These are phyloP conservation scores for Heterobasidion irregulare DNA, from an alignment of 1,284 basidiomycete species.

Conservation along the genomic window DNA sequence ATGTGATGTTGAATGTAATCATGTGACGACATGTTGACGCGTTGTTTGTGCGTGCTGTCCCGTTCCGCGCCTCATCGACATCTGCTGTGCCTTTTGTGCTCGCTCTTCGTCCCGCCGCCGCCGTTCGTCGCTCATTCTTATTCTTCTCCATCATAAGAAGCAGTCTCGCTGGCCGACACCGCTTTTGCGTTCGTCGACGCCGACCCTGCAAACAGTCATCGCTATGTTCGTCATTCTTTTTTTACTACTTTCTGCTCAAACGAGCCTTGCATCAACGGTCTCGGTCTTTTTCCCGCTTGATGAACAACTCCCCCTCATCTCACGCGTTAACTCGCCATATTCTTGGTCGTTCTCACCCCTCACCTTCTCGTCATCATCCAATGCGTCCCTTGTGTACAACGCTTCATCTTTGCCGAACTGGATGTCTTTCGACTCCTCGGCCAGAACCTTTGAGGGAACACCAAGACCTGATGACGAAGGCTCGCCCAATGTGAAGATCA, in stretches of 20 bases:
- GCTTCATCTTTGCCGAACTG: slow-evolving; percentile 49
- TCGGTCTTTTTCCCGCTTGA: slow-evolving; percentile 42
- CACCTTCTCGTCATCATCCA: slow-evolving; percentile 50
- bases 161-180: slow-evolving; percentile 46
- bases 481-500: slow-evolving; percentile 43
- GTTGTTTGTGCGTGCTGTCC: background rate
- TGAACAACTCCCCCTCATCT: slow-evolving; percentile 55
- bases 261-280: slow-evolving; percentile 29
- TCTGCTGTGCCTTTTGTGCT: background rate
- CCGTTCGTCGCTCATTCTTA: background rate
- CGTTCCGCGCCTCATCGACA: background rate
- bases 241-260: slow-evolving; percentile 27
- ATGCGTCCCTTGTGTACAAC: slow-evolving; percentile 33
- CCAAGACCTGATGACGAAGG: slow-evolving; percentile 52
- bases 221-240: slow-evolving; percentile 64
- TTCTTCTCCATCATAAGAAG: slow-evolving; percentile 5
- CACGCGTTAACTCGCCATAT: slow-evolving; percentile 48
- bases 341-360: slow-evolving; percentile 53
- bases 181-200: slow-evolving; percentile 32
- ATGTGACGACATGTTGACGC: background rate
- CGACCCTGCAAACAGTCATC: slow-evolving; percentile 33
- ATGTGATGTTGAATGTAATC: background rate
- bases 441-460: slow-evolving; percentile 46
- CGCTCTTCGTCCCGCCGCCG: slow-evolving; percentile 5
- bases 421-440: slow-evolving; percentile 53